phyloP scores from a whole-genome alignment of 148 eudicot genomes.

The Fagopyrum tataricum region DNA sequence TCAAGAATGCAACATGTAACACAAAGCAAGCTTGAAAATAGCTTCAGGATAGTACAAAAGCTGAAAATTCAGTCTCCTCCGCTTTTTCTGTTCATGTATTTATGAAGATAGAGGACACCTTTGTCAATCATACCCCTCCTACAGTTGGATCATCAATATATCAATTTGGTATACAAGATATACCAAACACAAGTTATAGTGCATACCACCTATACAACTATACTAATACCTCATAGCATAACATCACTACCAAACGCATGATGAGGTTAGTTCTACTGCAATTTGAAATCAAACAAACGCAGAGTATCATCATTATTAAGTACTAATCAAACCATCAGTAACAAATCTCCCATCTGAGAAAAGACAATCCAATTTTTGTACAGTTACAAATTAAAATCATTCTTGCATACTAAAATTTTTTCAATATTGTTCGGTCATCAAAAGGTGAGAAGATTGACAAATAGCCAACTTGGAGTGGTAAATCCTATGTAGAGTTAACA shows the following conservation, averaged over 20 bases:
- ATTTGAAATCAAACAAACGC: too few species aligned
- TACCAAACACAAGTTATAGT: too few species aligned
- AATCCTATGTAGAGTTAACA: constrained; percentile 25
- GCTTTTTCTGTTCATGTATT: neutral
- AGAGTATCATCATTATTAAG: too few species aligned
- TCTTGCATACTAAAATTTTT: neutral
- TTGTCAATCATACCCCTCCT: too few species aligned
- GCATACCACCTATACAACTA: too few species aligned
- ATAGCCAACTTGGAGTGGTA: neutral
- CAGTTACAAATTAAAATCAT: neutral
- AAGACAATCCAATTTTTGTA: neutral
- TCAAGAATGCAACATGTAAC: neutral
- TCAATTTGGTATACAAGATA: too few species aligned
- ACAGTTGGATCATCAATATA: too few species aligned
- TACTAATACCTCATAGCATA: too few species aligned
- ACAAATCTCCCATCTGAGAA: neutral
- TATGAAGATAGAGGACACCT: neutral
- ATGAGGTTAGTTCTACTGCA: too few species aligned
- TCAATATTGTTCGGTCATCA: neutral
- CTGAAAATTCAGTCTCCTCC: neutral
- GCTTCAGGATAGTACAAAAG: neutral
- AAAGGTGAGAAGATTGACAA: neutral
- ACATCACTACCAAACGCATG: too few species aligned
- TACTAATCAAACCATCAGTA: neutral
- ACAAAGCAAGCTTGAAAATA: neutral